phyloP scores from a whole-genome alignment of 768 basidiomycete species.

The Trametes coccinea region DNA sequence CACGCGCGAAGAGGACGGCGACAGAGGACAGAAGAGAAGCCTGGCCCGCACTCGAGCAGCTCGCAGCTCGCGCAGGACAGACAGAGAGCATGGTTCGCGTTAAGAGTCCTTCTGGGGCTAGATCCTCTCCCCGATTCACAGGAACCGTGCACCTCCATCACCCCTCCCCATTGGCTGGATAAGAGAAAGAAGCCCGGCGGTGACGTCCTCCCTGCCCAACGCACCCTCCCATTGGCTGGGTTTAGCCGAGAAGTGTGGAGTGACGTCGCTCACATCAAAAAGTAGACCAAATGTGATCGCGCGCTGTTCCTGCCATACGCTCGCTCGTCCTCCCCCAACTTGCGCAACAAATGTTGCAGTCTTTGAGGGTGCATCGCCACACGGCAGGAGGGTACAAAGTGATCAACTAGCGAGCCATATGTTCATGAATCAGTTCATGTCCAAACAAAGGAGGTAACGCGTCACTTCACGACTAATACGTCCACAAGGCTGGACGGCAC shows the following conservation, averaged over 20 bases:
- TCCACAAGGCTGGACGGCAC: neutral
- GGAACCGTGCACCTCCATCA: neutral
- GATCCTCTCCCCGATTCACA: constrained; percentile 6
- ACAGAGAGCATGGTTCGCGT: neutral
- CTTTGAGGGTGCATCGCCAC: neutral
- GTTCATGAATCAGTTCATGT: no score
- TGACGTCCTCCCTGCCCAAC: constrained; percentile 4
- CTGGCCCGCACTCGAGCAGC: no score
- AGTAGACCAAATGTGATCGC: neutral
- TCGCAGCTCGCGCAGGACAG: no score
- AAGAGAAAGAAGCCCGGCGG: neutral
- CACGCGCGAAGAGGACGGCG: neutral
- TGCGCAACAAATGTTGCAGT: neutral
- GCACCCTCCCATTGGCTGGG: neutral
- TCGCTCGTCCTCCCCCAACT: neutral
- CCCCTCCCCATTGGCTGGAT: constrained; percentile 7
- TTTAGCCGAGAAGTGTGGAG: neutral
- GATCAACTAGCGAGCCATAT: no score
- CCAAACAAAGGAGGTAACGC: no score
- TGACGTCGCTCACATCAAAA: constrained; percentile 7
- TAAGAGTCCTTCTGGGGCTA: neutral
- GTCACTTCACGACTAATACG: neutral
- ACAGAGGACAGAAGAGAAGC: no score
- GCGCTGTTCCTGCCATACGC: neutral
- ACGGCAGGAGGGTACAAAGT: no score